phyloP scores from a whole-genome alignment of 805 yeast species.

The Yamadazyma paraphyllophila region DNA sequence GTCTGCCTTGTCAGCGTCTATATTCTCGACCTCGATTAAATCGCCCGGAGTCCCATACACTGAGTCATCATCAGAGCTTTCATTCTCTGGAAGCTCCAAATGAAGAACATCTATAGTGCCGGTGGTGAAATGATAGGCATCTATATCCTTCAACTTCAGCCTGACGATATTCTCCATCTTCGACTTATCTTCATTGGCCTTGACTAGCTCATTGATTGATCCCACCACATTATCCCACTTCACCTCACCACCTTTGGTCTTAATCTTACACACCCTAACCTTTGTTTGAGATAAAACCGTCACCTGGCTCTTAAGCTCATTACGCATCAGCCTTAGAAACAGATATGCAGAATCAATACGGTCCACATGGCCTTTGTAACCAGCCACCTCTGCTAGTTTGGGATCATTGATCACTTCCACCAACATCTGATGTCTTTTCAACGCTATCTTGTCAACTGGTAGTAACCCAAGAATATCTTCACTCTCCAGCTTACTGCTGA shows the following conservation, averaged over 20 bases:
- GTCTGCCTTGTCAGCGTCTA: neutral
- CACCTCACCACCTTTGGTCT: conserved; percentile 2
- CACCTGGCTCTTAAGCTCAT: conserved; percentile 10
- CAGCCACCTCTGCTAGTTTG: neutral
- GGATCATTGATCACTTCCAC: neutral
- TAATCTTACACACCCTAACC: conserved; percentile 4
- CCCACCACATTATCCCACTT: conserved; percentile 30
- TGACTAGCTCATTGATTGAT: conserved; percentile 33
- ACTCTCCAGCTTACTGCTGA: conserved; percentile 42
- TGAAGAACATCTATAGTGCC: conserved; percentile 32
- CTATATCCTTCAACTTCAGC: conserved; percentile 44
- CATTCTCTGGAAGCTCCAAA: conserved; percentile 19
- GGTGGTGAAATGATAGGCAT: conserved; percentile 52
- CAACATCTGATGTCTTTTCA: conserved; percentile 1
- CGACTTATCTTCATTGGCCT: conserved; percentile 29
- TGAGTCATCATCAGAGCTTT: conserved; percentile 31
- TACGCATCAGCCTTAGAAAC: conserved; percentile 31
- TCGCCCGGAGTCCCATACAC: conserved; percentile 11
- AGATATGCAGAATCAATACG: conserved; percentile 11
- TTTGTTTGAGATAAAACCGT: neutral
- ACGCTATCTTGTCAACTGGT: conserved; percentile 18
- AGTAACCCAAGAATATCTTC: conserved; percentile 37
- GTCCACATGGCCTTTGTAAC: neutral
- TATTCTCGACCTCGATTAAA: neutral
- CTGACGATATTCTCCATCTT: conserved; percentile 35